A percentile compares a stretch with the other conserved stretches of the same genome.
Conservation (phyloP, 495 filamentous ascomycete species). For the Podospora pseudopauciseta region DNA sequence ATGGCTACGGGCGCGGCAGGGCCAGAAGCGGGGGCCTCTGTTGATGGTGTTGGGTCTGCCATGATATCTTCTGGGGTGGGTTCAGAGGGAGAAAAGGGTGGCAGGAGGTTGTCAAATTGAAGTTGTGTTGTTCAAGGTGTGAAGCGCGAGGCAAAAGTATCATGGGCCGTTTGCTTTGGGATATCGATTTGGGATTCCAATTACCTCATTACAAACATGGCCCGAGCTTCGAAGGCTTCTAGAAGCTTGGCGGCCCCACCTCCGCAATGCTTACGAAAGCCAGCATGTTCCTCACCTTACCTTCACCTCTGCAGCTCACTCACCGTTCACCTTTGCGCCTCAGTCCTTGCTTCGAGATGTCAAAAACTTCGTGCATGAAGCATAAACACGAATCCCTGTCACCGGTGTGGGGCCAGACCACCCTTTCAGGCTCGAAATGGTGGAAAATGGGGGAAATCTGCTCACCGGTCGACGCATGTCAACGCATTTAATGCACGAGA, state of each 20-base stretch:
- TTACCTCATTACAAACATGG: background rate
- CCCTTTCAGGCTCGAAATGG: background rate
- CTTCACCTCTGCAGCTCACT: background rate
- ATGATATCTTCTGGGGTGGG: background rate
- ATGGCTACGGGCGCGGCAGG: slow-evolving; percentile 51
- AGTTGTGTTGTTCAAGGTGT: background rate
- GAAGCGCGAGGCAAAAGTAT: background rate
- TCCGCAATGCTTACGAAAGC: background rate
- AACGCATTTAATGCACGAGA: background rate
- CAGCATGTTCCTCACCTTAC: background rate
- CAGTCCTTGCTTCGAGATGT: background rate
- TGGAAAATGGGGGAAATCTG: background rate
- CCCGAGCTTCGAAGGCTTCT: slow-evolving; percentile 10
- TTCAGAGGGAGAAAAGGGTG: too few relatives aligned
- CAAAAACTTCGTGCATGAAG: background rate
- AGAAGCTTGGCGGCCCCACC: background rate
- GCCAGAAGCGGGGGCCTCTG: slow-evolving; percentile 22
- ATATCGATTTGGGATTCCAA: background rate
- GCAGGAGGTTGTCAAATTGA: background rate
- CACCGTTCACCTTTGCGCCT: background rate
- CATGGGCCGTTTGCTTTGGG: too few relatives aligned
- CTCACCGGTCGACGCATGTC: background rate
- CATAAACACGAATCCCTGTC: background rate
- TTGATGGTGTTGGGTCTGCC: background rate
- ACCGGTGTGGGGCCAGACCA: background rate